These are phyloP conservation scores for Naegleria fowleri DNA, from an alignment of 208 protist species.

Conservation along the genomic window DNA sequence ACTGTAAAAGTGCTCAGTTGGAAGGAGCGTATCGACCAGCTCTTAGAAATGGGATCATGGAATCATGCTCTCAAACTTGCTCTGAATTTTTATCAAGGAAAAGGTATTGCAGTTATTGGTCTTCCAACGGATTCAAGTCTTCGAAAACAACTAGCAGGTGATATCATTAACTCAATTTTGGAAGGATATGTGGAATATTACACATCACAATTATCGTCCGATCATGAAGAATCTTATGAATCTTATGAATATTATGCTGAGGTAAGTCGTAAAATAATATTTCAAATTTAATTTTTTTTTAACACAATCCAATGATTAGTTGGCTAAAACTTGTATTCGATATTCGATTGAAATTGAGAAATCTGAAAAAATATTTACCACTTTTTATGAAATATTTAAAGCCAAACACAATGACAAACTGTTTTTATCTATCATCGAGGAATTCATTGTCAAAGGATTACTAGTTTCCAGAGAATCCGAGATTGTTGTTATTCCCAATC, in stretches of 20 bases:
- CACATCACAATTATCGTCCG: not conserved
- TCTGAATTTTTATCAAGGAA: conserved; percentile 12
- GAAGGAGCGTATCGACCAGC: not conserved
- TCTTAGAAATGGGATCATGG: not conserved
- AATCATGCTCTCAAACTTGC: not conserved
- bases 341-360: not conserved
- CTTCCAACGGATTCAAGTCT: not conserved
- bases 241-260: not conserved
- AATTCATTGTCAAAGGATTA: not conserved
- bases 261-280: not conserved
- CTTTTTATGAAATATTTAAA: not conserved
- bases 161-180: not conserved
- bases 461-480: not conserved
- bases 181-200: not conserved
- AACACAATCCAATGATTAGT: not conserved
- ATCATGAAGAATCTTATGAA: not conserved
- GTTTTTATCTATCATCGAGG: not conserved
- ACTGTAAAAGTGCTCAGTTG: not conserved
- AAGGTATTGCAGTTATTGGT: not conserved
- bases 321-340: not conserved
- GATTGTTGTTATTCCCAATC: not conserved
- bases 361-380: not conserved
- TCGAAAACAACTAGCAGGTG: not conserved
- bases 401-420: not conserved
- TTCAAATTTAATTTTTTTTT: no score